These are phyloP conservation scores for Butyriboletus loyo DNA, from an alignment of 768 basidiomycete genomes.

Conservation along the genomic window DNA sequence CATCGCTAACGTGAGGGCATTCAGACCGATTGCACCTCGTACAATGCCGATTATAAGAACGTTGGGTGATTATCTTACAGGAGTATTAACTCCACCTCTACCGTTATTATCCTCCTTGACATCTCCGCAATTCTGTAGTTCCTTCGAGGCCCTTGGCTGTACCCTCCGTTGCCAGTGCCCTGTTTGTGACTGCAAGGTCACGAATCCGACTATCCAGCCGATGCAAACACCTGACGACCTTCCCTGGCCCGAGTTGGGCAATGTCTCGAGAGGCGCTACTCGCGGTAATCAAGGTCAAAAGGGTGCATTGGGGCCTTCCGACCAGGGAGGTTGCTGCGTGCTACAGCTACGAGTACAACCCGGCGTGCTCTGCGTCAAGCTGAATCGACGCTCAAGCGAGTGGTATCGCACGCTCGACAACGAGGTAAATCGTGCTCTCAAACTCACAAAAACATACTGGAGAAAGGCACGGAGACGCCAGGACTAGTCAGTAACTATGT, in stretches of 20 bases:
- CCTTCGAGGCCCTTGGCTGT: conserved; percentile 14
- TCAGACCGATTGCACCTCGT: conserved; percentile 24
- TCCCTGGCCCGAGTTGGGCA: conserved; percentile 83
- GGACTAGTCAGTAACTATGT: conserved; percentile 45
- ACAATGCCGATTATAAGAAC: conserved; percentile 36
- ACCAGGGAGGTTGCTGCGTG: conserved; percentile 69
- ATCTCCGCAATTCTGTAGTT: conserved; percentile 12
- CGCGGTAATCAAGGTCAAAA: conserved; percentile 86
- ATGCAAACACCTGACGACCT: conserved; percentile 65
- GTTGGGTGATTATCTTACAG: conserved; percentile 33
- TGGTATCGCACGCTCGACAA: conserved; percentile 78
- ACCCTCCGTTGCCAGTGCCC: conserved; percentile 8
- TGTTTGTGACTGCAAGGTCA: conserved; percentile 2
- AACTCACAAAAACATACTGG: conserved; percentile 85
- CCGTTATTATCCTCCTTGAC: conserved; percentile 25
- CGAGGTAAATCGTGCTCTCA: conserved; percentile 78
- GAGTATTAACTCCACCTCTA: conserved; percentile 38
- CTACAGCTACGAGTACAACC: conserved; percentile 83
- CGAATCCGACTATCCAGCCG: conserved; percentile 4
- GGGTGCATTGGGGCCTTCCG: conserved; percentile 67
- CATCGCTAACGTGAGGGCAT: conserved; percentile 34
- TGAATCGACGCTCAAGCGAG: conserved; percentile 75
- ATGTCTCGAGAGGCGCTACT: conserved; percentile 80
- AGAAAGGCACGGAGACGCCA: conserved; percentile 77
- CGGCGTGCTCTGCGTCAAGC: conserved; percentile 70